Percentiles rank a stretch among this genome's conserved stretches.
Evolutionary conservation across 2,329 filamentous ascomycete species (phyloP).

Genomic region (Monilinia fructigena): DNA sequence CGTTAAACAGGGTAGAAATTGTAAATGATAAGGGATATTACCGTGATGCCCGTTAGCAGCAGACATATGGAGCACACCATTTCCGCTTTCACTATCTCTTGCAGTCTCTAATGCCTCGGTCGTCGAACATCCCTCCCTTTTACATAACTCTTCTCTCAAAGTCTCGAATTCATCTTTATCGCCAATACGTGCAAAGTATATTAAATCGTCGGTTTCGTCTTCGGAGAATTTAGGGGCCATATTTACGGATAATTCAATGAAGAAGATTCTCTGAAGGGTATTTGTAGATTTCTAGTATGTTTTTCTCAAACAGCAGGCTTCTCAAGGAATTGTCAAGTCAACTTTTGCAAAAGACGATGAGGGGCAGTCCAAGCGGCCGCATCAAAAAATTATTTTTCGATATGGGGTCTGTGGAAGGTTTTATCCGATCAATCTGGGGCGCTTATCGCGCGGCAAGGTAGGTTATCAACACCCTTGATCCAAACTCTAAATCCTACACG

Average conservation of each 20-base stretch:
- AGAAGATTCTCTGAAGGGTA: background rate
- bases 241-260: background rate
- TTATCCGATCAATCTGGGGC: slow-evolving; percentile 17
- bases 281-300: no score
- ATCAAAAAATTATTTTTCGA: slow-evolving; percentile 10
- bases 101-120: slow-evolving; percentile 68
- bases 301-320: no score
- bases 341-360: slow-evolving; percentile 1
- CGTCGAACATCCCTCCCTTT: slow-evolving; percentile 57
- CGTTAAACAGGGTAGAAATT: background rate
- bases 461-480: background rate
- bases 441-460: background rate
- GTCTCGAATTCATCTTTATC: slow-evolving; percentile 68
- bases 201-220: slow-evolving; percentile 86
- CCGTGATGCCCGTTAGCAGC: slow-evolving; percentile 84
- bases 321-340: background rate
- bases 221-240: slow-evolving; percentile 54
- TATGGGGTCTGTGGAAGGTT: background rate
- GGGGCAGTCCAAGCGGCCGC: slow-evolving; percentile 14
- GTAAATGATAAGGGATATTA: slow-evolving; percentile 43
- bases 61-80: slow-evolving; percentile 83
- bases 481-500: slow-evolving; percentile 10
- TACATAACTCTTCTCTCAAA: slow-evolving; percentile 57
- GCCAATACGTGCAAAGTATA: slow-evolving; percentile 80
- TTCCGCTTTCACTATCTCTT: slow-evolving; percentile 73